Evolutionary conservation across 495 filamentous ascomycete species (phyloP).

Genomic region (Aspergillus sclerotiicarbonarius): DNA sequence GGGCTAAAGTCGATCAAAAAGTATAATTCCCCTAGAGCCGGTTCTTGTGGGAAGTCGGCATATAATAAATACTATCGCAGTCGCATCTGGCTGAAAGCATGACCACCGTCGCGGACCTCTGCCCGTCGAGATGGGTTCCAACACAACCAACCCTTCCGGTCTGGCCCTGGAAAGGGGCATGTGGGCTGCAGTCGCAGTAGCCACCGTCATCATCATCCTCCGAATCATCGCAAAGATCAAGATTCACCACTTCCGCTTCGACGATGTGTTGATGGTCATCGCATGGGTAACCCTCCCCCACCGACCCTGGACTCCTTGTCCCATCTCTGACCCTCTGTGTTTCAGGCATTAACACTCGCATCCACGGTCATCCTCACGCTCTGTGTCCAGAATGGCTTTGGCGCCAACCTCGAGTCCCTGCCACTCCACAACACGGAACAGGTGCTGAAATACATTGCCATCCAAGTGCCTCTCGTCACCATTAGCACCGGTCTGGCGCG

Average conservation of each 20-base stretch:
- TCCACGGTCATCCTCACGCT: constrained; percentile 28
- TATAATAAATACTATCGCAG: background rate
- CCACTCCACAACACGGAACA: constrained; percentile 9
- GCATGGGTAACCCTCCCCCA: constrained; percentile 26
- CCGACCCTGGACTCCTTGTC: background rate
- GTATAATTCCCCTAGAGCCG: background rate
- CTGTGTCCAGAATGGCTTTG: constrained; percentile 32
- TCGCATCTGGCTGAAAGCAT: background rate
- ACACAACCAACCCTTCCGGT: constrained; percentile 16
- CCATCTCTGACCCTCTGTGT: constrained; percentile 1
- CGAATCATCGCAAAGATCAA: constrained; percentile 36
- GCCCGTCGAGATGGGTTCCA: background rate
- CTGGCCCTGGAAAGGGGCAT: constrained; percentile 27
- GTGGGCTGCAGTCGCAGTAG: constrained; percentile 33
- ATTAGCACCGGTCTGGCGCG: constrained; percentile 36
- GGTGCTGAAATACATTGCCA: constrained; percentile 32
- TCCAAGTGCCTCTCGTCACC: constrained; percentile 33
- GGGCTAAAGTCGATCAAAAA: background rate
- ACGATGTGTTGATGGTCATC: constrained; percentile 39
- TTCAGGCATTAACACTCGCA: constrained; percentile 27
- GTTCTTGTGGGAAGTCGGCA: background rate
- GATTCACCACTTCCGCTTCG: constrained; percentile 32
- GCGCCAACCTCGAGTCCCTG: constrained; percentile 21
- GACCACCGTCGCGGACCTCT: background rate
- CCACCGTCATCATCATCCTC: constrained; percentile 33